Evolutionary conservation across 208 protist species (phyloP).

Genomic region (Herpetomonas tarakana): DNA sequence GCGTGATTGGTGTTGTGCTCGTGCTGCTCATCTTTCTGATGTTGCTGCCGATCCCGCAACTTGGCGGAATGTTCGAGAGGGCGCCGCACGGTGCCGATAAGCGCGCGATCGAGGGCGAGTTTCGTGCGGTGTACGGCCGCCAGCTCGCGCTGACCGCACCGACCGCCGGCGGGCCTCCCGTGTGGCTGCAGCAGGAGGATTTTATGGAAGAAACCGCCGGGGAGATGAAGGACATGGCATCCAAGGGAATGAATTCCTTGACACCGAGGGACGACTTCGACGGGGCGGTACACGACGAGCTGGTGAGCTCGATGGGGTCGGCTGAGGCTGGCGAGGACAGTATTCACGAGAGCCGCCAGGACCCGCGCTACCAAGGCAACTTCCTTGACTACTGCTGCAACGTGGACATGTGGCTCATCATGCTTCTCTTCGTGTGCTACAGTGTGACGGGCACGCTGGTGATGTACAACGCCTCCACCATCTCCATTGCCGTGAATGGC

Average conservation of each 20-base stretch:
- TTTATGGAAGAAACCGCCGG: neutral
- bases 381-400: constrained; percentile 32
- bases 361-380: constrained; percentile 45
- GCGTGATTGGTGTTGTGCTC: constrained; percentile 34
- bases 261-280: constrained; percentile 1
- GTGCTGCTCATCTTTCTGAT: constrained; percentile 38
- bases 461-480: constrained; percentile 68
- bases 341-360: constrained; percentile 18
- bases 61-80: constrained; percentile 48
- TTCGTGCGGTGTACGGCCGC: neutral
- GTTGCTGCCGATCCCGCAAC: constrained; percentile 33
- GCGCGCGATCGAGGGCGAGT: constrained; percentile 1
- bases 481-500: constrained; percentile 50
- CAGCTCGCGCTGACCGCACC: neutral
- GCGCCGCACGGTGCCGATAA: constrained; percentile 7
- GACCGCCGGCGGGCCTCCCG: neutral
- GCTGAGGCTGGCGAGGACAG: neutral
- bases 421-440: constrained; percentile 48
- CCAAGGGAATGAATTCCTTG: neutral
- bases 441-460: constrained; percentile 48
- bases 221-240: neutral
- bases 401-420: constrained; percentile 51
- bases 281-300: constrained; percentile 1
- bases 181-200: neutral
- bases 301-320: neutral